Base-by-base conservation (phyloP, 306 rosid genomes). In the Canavalia ensiformis region DNA sequence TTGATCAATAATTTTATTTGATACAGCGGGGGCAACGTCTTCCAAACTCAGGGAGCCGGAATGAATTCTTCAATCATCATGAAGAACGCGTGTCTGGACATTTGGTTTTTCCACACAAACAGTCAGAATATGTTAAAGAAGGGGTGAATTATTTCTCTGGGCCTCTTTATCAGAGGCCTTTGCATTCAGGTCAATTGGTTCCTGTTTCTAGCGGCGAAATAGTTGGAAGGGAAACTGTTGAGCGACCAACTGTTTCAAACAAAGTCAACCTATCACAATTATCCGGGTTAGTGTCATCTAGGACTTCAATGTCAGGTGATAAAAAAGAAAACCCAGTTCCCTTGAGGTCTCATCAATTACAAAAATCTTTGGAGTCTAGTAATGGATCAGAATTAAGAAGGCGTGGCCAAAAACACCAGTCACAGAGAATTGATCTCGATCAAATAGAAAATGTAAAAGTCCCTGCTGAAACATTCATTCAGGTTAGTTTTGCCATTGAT, bases 141-240 rank as follows among this genome's bases (percentile, higher is more conserved):
- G 56, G 30, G 46, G 85, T 82, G 75, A 77, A 39, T 42, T 84
- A 84, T 84, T 78, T 70, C 7, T 50, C 83, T 0, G 89, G 85
- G 44, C 80, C 74, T 72, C 51, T 58, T 2, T 71, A 58, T 60
- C 82, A 82, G 80, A 86, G 90, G 85, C 79, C 86, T 79, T 95
- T 96, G 55, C 91, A 86, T 76, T 93, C 98, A 1, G 99, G 99
- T 11, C 99, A 97, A 25, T 80, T 93, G 74, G 81, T 83, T 86
- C 89, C 80, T 8, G 89, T 82, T 39, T 84, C 87, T 47, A 86
- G 81, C 42, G 84, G 89, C 88, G 78, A 81, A 31, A 95, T 77
- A 76, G 80, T 84, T 28, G 87, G 83, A 55, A 89, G 73, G 82
- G 92, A 92, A 51, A 76, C 44, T 68, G 89, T 84, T 81, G 87